Base-by-base conservation (phyloP, 2,329 filamentous ascomycete species). In the Epichloe sibirici region DNA sequence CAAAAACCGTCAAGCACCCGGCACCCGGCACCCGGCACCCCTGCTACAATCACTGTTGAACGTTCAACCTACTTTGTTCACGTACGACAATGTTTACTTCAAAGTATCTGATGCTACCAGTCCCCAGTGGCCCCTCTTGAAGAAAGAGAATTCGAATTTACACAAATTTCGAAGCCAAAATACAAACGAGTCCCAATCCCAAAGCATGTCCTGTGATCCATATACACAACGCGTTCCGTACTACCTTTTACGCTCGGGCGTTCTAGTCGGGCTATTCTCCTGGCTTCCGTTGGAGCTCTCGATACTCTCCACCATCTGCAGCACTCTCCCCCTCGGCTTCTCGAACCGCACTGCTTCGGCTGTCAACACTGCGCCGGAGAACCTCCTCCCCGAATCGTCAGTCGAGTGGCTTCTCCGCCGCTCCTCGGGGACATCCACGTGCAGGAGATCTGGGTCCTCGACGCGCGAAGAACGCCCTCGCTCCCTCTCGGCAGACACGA, bases 251-350 rank as follows among this genome's bases (percentile, higher is more conserved):
- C 11, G 8, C 28, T 31, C 28, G 28, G 9, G 28, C 21, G 3
- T 17, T 12, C 38, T 48, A 2, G 39, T 43, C 23, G 73, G 66
- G 54, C 74, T 78, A 4, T 58, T 62, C 25, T 70, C 69, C 43
- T 69, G 66, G 55, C 71, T 76, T 51, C 65, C 63, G 37, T n/a
- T n/a, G 4, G 5, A 35, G 13, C 63, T 70, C 69, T 82, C 78
- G 54, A 81, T 71, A 54, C 66, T 72, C 59, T 81, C 71, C 40
- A 82, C 76, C 76, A 82, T 79, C 45, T 72, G 69, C 46, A 78
- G 62, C 31, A 82, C 78, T 38, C 71, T 63, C n/a, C 73, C 73
- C 57, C 67, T 62, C 9, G 73, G 69, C 53, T 64, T 63, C 57
- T 72, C 67, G 23, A 72, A 56, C 43, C 63, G 64, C 49, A 78